These are phyloP conservation scores for Globisporangium nunn DNA, from an alignment of 352 stramenopile species.

Conservation along the genomic window DNA sequence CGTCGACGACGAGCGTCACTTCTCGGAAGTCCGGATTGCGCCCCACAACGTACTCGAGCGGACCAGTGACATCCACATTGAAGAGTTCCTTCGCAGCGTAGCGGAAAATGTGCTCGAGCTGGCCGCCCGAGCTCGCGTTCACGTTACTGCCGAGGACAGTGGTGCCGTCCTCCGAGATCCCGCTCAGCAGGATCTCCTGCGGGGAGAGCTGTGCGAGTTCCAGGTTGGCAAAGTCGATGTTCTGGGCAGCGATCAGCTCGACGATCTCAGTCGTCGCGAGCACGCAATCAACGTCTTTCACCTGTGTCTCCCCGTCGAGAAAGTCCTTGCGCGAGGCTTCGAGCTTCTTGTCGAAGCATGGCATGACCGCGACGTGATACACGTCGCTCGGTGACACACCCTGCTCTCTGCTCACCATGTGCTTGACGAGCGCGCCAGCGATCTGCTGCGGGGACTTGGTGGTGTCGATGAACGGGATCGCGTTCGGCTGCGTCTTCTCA, in stretches of 20 bases:
- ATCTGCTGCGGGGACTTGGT: slow-evolving; percentile 96
- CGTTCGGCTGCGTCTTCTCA: slow-evolving; percentile 94
- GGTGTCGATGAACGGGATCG: slow-evolving; percentile 93
- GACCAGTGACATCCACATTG: slow-evolving; percentile 71
- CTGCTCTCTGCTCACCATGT: slow-evolving; percentile 61
- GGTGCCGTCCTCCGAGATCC: slow-evolving; percentile 44
- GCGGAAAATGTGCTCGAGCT: slow-evolving; percentile 91
- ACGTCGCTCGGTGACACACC: slow-evolving; percentile 51
- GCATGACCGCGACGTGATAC: slow-evolving; percentile 96
- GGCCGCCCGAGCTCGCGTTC: slow-evolving; percentile 79
- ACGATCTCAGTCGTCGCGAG: slow-evolving; percentile 84
- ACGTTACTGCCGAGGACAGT: slow-evolving; percentile 50
- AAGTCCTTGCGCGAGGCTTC: slow-evolving; percentile 93
- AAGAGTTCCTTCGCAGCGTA: slow-evolving; percentile 88
- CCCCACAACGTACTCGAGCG: slow-evolving; percentile 81
- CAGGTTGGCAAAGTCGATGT: slow-evolving; percentile 59
- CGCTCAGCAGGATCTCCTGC: slow-evolving; percentile 70
- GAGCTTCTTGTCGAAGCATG: slow-evolving; percentile 99
- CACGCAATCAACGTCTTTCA: slow-evolving; percentile 93
- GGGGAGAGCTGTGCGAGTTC: slow-evolving; percentile 51
- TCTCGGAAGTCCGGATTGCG: slow-evolving; percentile 89
- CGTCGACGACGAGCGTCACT: slow-evolving; percentile 63
- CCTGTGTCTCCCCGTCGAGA: slow-evolving; percentile 46
- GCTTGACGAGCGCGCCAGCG: slow-evolving; percentile 77
- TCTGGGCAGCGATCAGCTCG: slow-evolving; percentile 49